Conservation (phyloP, 768 basidiomycete species). For the Multifurca ochricompacta region DNA sequence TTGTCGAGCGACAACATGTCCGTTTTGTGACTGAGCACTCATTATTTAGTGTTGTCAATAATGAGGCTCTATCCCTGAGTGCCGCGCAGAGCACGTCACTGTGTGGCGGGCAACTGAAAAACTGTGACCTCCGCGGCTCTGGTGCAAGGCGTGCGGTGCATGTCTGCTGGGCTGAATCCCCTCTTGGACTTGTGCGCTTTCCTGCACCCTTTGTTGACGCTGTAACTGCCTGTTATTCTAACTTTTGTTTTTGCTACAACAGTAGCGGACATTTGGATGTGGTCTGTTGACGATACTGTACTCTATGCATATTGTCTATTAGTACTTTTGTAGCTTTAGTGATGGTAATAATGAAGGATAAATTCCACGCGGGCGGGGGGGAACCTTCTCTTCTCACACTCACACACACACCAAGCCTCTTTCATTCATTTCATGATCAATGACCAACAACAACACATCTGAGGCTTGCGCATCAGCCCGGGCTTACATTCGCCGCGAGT, state of each 20-base stretch:
- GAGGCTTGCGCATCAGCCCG: conserved; percentile 30
- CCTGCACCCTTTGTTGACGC: not conserved
- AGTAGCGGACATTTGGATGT: too few relatives aligned
- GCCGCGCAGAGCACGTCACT: conserved; percentile 14
- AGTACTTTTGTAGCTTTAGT: too few relatives aligned
- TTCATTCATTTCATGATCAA: not conserved
- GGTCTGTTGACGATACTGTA: not conserved
- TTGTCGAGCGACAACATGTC: not conserved
- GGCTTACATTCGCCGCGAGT: conserved; percentile 55
- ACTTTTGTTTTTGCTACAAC: too few relatives aligned
- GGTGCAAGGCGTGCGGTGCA: conserved; percentile 17
- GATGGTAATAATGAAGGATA: too few relatives aligned
- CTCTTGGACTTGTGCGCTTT: not conserved
- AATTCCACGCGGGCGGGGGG: too few relatives aligned
- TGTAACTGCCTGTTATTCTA: too few relatives aligned
- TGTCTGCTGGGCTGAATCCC: conserved; percentile 16
- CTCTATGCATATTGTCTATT: too few relatives aligned
- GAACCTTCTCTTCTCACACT: too few relatives aligned
- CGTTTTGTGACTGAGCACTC: not conserved
- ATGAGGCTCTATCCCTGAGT: conserved; percentile 15
- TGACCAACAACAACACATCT: too few relatives aligned
- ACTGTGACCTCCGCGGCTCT: conserved; percentile 19
- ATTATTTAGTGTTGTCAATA: conserved; percentile 15
- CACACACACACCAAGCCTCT: too few relatives aligned
- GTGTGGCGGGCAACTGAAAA: conserved; percentile 11